Conservation (phyloP, 2,329 filamentous ascomycete genomes). For the Fusarium virguliforme region DNA sequence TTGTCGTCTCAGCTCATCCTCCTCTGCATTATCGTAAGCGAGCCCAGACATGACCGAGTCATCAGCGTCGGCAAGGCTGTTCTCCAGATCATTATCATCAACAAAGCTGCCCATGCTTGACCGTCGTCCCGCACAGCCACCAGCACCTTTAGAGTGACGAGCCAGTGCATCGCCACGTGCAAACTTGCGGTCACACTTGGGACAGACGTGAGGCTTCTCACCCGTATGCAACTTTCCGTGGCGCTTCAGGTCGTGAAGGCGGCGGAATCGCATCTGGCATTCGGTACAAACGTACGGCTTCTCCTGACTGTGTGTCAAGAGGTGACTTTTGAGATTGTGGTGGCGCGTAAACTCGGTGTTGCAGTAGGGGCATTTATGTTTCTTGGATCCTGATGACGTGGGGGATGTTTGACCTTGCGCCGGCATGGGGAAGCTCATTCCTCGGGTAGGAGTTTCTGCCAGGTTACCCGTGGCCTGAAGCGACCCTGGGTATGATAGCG, state of each 20-base stretch:
- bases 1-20: constrained; percentile 75
- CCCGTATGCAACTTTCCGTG: constrained; percentile 98
- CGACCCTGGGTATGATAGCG: constrained; percentile 70
- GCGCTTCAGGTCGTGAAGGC: constrained; percentile 94
- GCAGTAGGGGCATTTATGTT: constrained; percentile 97
- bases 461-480: constrained; percentile 62
- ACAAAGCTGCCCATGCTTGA: constrained; percentile 88
- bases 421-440: constrained; percentile 72
- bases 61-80: constrained; percentile 66
- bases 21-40: constrained; percentile 71
- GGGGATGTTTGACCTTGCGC: constrained; percentile 64
- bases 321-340: constrained; percentile 97
- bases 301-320: constrained; percentile 97
- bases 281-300: constrained; percentile 96
- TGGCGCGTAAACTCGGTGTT: constrained; percentile 97
- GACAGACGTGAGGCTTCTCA: constrained; percentile 94
- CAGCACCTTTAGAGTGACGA: constrained; percentile 94
- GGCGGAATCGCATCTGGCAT: constrained; percentile 93
- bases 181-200: constrained; percentile 95
- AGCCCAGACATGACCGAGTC: constrained; percentile 72
- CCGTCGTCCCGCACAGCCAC: constrained; percentile 92
- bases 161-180: constrained; percentile 95
- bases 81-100: constrained; percentile 80
- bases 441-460: constrained; percentile 64
- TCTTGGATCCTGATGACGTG: constrained; percentile 78